phyloP scores from a whole-genome alignment of 2,329 filamentous ascomycete genomes.

The Albifimbria verrucaria region DNA sequence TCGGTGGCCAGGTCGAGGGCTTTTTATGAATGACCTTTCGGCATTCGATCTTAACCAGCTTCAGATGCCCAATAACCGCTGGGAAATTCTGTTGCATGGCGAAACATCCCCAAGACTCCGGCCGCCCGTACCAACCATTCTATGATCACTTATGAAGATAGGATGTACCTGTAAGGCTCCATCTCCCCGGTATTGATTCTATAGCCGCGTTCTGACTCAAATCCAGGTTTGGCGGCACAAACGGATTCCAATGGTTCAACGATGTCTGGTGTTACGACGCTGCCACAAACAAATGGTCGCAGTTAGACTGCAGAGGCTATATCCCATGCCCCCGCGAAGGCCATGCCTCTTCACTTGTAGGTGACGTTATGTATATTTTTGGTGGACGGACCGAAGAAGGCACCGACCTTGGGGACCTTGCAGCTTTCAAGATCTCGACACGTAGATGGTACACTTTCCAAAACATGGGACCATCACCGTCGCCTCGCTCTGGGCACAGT shows the following conservation, averaged over 20 bases:
- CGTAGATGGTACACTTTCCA: conserved; percentile 98
- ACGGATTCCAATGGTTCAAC: conserved; percentile 96
- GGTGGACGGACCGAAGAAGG: conserved; percentile 94
- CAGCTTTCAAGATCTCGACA: conserved; percentile 71
- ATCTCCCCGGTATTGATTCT: not conserved
- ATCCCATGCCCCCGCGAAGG: conserved; percentile 93
- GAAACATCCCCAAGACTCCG: conserved; percentile 58
- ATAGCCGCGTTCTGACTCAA: conserved; percentile 10
- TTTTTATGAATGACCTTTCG: conserved; percentile 96
- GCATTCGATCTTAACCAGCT: conserved; percentile 95
- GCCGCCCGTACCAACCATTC: conserved; percentile 94
- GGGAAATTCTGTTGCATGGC: conserved; percentile 83
- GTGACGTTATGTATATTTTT: conserved; percentile 99
- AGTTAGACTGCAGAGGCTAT: conserved; percentile 95
- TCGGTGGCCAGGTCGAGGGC: conserved; percentile 95
- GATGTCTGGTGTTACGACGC: conserved; percentile 98
- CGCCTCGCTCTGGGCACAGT: conserved; percentile 89
- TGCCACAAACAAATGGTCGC: conserved; percentile 74
- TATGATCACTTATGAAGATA: conserved; percentile 87
- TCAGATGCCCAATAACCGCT: conserved; percentile 85
- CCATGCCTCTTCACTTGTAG: conserved; percentile 87
- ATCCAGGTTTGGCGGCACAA: conserved; percentile 88
- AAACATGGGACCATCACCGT: conserved; percentile 97
- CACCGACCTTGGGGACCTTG: conserved; percentile 85
- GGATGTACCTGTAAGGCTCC: conserved; percentile 77